Conservation (phyloP, 345 rosid species). For the Populus ilicifolia region DNA sequence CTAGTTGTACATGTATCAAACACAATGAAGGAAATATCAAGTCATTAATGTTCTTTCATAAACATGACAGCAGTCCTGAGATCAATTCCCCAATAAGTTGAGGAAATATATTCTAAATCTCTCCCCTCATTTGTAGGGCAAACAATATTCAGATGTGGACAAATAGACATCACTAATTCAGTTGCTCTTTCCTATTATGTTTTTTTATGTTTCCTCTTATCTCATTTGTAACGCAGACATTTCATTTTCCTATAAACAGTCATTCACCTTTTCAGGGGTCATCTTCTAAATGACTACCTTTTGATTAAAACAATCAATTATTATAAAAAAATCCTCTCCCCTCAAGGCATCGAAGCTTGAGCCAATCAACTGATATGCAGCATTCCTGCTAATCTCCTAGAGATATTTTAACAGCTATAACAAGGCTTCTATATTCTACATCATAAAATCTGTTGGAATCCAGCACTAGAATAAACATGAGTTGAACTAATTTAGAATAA, state of each 20-base stretch:
- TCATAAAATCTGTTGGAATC: not conserved
- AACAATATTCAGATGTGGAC: too few species aligned
- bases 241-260: too few species aligned
- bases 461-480: not conserved
- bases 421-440: not conserved
- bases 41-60: not conserved
- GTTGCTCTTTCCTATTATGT: not conserved
- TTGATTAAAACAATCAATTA: too few species aligned
- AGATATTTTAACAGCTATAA: not conserved
- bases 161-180: too few species aligned
- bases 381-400: not conserved
- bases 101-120: not conserved
- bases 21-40: not conserved
- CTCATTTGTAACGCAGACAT: too few species aligned
- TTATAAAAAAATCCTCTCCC: not conserved
- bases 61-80: not conserved
- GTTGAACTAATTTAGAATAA: not conserved
- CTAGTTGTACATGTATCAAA: not conserved
- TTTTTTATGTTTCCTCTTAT: too few species aligned
- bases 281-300: too few species aligned
- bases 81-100: not conserved
- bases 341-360: not conserved
- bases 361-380: not conserved
- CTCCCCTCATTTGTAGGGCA: not conserved
- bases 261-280: too few species aligned